A percentile compares a stretch with the other conserved stretches of the same genome.
These are phyloP conservation scores for Leptographium wingfieldii DNA, from an alignment of 2,329 filamentous ascomycete genomes.

Conservation along the genomic window DNA sequence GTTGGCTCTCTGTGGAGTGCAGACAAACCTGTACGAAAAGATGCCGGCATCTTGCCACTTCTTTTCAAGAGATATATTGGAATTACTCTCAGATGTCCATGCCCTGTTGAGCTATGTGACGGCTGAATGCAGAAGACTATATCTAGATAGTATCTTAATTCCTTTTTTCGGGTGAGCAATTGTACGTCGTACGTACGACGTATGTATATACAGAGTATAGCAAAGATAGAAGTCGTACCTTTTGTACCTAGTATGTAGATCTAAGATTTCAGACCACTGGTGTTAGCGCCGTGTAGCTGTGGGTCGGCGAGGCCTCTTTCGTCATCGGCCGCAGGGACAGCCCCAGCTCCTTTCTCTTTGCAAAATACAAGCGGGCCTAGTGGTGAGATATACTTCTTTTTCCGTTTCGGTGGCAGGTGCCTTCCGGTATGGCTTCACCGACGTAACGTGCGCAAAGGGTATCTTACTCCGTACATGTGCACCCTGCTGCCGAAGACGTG, in stretches of 20 bases:
- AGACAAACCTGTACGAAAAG: neutral
- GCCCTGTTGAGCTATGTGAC: neutral
- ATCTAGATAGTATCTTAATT: neutral
- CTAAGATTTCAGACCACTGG: neutral
- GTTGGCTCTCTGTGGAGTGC: neutral
- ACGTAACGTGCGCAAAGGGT: neutral
- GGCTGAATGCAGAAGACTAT: neutral
- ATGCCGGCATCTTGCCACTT: neutral
- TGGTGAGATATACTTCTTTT: neutral
- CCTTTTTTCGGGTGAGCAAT: neutral
- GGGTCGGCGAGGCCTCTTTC: neutral
- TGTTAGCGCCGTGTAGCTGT: neutral
- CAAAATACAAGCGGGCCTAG: neutral
- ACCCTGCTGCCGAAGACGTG: neutral
- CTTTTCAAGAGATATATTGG: no score
- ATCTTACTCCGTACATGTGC: no score
- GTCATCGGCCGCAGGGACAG: neutral
- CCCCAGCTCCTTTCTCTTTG: neutral
- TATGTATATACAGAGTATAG: no score
- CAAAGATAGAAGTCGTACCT: no score
- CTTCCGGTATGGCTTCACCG: neutral
- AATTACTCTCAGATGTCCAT: neutral
- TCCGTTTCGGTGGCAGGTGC: no score
- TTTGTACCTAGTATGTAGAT: neutral
- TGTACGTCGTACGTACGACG: no score